These are phyloP conservation scores for Phaeotremella fagi DNA, from an alignment of 768 basidiomycete genomes.

Conservation along the genomic window DNA sequence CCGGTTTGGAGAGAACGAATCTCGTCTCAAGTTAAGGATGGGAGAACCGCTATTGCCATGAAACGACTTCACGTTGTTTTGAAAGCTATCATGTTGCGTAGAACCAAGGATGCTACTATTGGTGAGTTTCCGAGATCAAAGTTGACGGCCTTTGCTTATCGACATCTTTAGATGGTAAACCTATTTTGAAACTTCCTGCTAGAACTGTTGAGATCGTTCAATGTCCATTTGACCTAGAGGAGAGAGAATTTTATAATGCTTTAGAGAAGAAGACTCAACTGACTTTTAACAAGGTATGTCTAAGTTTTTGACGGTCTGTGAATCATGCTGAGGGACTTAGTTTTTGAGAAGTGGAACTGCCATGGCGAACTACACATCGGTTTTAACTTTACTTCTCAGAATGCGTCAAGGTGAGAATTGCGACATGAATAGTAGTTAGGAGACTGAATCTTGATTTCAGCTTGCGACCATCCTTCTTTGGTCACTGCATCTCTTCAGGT, in stretches of 20 bases:
- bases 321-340: slow-evolving; percentile 6
- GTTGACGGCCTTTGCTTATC: slow-evolving; percentile 45
- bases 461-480: slow-evolving; percentile 65
- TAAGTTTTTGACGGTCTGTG: not conserved
- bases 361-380: slow-evolving; percentile 48
- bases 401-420: slow-evolving; percentile 85
- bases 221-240: slow-evolving; percentile 71
- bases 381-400: slow-evolving; percentile 56
- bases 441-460: slow-evolving; percentile 53
- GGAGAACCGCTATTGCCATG: slow-evolving; percentile 64
- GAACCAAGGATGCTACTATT: slow-evolving; percentile 59
- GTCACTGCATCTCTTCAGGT: slow-evolving; percentile 23
- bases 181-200: slow-evolving; percentile 72
- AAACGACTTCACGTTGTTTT: slow-evolving; percentile 81
- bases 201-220: slow-evolving; percentile 66
- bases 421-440: too few relatives aligned
- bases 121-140: slow-evolving; percentile 32
- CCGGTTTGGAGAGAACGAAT: slow-evolving; percentile 73
- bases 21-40: slow-evolving; percentile 66
- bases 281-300: slow-evolving; percentile 57
- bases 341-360: slow-evolving; percentile 42
- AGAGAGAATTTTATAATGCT: slow-evolving; percentile 71
- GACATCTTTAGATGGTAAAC: slow-evolving; percentile 65
- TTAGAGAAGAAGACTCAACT: slow-evolving; percentile 58
- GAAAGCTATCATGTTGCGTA: slow-evolving; percentile 80